Conservation (phyloP, 2,329 filamentous ascomycete species). For the Elsinoe australis region DNA sequence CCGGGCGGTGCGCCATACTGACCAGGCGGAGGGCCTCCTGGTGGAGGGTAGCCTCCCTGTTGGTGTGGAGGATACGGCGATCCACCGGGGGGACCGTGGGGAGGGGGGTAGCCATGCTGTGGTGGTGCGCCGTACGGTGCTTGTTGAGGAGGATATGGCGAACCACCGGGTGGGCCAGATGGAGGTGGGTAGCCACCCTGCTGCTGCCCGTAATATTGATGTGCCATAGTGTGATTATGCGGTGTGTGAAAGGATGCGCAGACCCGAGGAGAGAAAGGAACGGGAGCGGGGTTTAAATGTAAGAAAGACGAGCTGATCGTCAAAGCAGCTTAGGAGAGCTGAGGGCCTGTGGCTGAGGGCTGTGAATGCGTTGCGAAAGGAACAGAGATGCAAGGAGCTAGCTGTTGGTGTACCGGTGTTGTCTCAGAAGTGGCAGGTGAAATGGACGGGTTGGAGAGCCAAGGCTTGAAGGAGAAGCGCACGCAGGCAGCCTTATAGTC, state of each 20-base stretch:
- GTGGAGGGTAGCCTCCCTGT: constrained; percentile 14
- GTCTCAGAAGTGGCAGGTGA: constrained; percentile 10
- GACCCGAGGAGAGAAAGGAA: neutral
- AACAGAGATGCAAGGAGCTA: constrained; percentile 15
- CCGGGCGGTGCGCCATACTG: neutral
- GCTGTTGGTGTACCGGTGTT: constrained; percentile 10
- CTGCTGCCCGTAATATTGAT: constrained; percentile 14
- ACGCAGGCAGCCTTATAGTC: neutral
- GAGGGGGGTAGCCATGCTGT: neutral
- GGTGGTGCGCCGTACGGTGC: neutral
- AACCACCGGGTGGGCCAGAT: neutral
- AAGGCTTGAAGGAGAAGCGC: neutral
- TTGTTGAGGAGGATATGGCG: constrained; percentile 18
- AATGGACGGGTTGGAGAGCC: no score
- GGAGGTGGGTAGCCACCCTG: constrained; percentile 1
- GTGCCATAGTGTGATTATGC: neutral
- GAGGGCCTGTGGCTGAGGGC: constrained; percentile 1
- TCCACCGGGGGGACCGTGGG: no score
- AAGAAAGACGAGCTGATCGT: neutral
- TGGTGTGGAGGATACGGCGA: no score
- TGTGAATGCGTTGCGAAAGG: constrained; percentile 1
- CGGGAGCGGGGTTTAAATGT: neutral
- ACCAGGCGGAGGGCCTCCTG: neutral
- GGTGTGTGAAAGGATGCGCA: neutral
- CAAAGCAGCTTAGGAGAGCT: neutral